Base-by-base conservation (phyloP, 768 basidiomycete genomes). In the Leccinum uliginosum region DNA sequence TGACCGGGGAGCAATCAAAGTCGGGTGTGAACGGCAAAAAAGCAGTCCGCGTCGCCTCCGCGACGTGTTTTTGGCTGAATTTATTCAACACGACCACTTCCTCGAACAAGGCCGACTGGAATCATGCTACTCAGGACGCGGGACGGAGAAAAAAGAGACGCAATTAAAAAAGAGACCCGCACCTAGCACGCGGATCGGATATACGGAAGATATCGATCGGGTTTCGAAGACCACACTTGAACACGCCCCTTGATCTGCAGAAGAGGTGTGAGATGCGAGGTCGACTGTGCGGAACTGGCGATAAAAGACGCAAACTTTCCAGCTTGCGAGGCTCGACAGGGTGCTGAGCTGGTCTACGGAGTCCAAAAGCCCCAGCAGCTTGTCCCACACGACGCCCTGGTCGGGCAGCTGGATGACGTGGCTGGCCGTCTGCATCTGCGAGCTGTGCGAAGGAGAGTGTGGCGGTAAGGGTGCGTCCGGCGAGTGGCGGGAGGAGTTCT, bases 11-110 rank as follows among this genome's bases (percentile, higher is more conserved):
- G 43, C 83, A 78, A 27, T 85, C 82, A 38, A 91, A 75, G 12
- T 84, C 84, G 5, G 95, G 94, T 0, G 94, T 96, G 75, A 96
- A 98, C 2, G 95, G 65, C 65, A 65, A 87, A 88, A 63, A 89
- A 85, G 29, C 75, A 80, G 44, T 87, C 82, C 1, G 84, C 73
- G 50, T n/a, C n/a, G n/a, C n/a, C n/a, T n/a, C n/a, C n/a, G n/a
- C n/a, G n/a, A 88, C 61, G 79, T 87, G 85, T 44, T 72, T 68
- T 51, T 77, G 75, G 1, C 75, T 73, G 66, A 79, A 78, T 63
- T 75, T 74, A 62, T 78, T 76, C 23, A 89, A 65, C 23, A 89
- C 73, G 40, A 82, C 62, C 14, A 81, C 81, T 58, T 86, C 82
- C 51, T 69, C 66, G 59, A 79, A 84, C 60, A 86, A 83, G 8